Evolutionary conservation across 345 rosid species (phyloP), one percentile per base, ranked within the genome.

Genomic region (Carallia pectinifolia): DNA sequence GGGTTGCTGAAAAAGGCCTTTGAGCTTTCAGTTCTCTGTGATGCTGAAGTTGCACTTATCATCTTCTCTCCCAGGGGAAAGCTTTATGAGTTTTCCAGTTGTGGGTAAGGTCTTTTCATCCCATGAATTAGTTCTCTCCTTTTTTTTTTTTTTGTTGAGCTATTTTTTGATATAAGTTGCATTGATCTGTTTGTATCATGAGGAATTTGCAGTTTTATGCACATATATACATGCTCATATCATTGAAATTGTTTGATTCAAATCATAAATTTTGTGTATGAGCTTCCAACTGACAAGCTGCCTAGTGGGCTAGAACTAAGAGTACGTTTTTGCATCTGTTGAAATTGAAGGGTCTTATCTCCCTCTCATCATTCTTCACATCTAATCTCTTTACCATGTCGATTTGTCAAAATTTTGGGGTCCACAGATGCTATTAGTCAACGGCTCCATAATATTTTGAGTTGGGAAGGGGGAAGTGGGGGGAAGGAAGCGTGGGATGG

Each of bases 11-110:
- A 91, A 78, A 91, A 91, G 71, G 97, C 91, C 16, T 91, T 85
- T 69, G 95, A 91, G 84, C 76, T 91, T 19, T 89, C 95, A 44
- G 93, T 91, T 65, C 95, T 91, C 64, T 91, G 97, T 59, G 97
- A 90, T 71, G 94, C 93, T 36, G 93, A 90, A 78, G 92, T 91
- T 81, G 90, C 97, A 72, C 89, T 89, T 48, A 76, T 91, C 44
- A 78, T 91, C 81, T 87, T 91, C 87, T 91, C 97, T 53, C 81
- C 95, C 6, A 84, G 89, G 63, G 97, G 90, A 64, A 89, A 86
- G 85, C 91, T 89, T 68, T 89, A 86, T 74, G 93, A 89, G 82
- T 91, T 89, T 75, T 82, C 95, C 40, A 87, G 89, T 68, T 81
- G 87, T 19, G 78, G 95, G 95, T 91, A 68, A 66, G 47, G 56